Conservation (phyloP, 495 filamentous ascomycete genomes). For the Penicillium coprophilum region DNA sequence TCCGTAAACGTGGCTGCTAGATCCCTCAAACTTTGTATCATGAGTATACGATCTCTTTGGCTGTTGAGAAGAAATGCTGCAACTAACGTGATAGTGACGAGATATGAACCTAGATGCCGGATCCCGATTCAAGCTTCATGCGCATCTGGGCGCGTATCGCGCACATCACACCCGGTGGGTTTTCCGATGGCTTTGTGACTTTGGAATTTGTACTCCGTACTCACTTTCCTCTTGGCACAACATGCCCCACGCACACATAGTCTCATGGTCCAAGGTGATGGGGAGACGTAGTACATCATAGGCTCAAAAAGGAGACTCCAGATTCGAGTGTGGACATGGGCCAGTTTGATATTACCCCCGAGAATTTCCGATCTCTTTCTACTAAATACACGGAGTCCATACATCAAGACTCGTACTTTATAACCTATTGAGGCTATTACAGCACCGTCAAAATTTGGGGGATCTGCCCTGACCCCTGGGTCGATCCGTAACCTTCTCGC, state of each 20-base stretch:
- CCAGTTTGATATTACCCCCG: constrained; percentile 15
- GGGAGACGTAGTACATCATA: background rate
- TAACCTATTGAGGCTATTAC: background rate
- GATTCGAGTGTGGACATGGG: background rate
- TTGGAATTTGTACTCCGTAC: background rate
- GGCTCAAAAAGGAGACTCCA: background rate
- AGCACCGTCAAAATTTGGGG: background rate
- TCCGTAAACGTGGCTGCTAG: constrained; percentile 3
- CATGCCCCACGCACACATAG: constrained; percentile 8
- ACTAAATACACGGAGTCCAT: background rate
- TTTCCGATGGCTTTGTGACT: constrained; percentile 1
- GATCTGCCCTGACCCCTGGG: constrained; percentile 28
- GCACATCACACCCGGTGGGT: constrained; percentile 16
- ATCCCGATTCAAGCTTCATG: constrained; percentile 15
- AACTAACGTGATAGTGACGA: background rate
- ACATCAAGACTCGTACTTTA: background rate
- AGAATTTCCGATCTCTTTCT: constrained; percentile 12
- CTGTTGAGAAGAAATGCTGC: background rate
- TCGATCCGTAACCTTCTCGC: constrained; percentile 27
- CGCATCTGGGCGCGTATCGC: constrained; percentile 25
- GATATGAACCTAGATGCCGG: background rate
- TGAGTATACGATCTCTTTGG: background rate
- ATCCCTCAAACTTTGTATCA: background rate
- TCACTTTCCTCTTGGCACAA: background rate
- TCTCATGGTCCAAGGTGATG: background rate